These are phyloP conservation scores for Neurospora crassa DNA, from an alignment of 2,329 filamentous ascomycete species.

Conservation along the genomic window DNA sequence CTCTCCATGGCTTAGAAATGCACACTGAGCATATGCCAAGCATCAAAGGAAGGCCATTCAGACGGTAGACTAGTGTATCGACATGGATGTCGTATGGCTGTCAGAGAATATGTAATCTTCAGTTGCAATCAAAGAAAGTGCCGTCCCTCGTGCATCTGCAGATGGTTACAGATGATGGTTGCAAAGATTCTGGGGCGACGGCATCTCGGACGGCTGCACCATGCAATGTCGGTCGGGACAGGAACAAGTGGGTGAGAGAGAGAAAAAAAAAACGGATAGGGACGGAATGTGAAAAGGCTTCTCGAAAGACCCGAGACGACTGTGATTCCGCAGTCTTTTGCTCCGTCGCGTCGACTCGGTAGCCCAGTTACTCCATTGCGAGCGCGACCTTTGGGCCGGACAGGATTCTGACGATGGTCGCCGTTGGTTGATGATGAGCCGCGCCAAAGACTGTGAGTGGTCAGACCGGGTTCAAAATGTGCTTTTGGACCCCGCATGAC, in stretches of 20 bases:
- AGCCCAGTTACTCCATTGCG: background rate
- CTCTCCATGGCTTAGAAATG: background rate
- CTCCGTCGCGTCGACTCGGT: background rate
- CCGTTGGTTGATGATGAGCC: background rate
- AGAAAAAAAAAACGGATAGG: background rate
- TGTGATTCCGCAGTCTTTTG: background rate
- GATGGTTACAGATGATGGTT: background rate
- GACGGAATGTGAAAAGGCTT: background rate
- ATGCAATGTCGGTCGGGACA: background rate
- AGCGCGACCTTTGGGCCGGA: background rate
- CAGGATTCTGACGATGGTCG: background rate
- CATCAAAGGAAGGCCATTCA: background rate
- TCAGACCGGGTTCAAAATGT: background rate
- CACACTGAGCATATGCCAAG: background rate
- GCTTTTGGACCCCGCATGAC: background rate
- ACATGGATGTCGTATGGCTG: background rate
- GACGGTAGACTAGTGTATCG: background rate
- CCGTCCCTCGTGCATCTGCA: background rate
- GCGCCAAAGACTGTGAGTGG: background rate
- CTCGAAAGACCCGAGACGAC: background rate
- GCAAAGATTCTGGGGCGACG: background rate
- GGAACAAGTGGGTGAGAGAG: background rate
- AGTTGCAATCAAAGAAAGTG: background rate
- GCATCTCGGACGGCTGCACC: background rate
- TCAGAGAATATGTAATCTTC: background rate